phyloP scores from a whole-genome alignment of 805 yeast genomes.

The Torulaspora gathmanii region DNA sequence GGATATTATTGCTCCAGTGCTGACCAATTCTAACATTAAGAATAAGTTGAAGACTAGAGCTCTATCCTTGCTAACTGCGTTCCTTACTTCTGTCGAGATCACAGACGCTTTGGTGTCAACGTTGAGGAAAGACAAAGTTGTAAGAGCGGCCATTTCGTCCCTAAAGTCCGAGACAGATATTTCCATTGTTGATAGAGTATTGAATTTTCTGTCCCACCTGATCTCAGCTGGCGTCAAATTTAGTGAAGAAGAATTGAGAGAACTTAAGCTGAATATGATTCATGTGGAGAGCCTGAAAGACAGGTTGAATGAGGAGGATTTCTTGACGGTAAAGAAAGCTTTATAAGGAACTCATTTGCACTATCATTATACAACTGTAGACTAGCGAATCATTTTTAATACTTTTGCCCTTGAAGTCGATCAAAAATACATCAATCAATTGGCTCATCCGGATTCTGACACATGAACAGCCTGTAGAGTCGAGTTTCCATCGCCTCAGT shows the following conservation, averaged over 20 bases:
- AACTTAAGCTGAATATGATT: constrained; percentile 38
- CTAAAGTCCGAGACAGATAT: constrained; percentile 35
- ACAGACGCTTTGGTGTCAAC: constrained; percentile 36
- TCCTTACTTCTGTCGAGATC: constrained; percentile 49
- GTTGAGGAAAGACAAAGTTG: constrained; percentile 36
- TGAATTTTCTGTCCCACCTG: constrained; percentile 48
- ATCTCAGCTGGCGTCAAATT: constrained; percentile 44
- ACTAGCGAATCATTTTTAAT: background rate
- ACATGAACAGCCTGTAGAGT: constrained; percentile 44
- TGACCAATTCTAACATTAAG: constrained; percentile 18
- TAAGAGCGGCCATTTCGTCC: constrained; percentile 29
- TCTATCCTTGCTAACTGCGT: constrained; percentile 54
- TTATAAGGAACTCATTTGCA: constrained; percentile 7
- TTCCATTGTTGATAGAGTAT: constrained; percentile 53
- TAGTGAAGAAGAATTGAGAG: constrained; percentile 39
- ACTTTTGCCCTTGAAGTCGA: too few species aligned
- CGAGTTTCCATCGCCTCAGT: constrained; percentile 49
- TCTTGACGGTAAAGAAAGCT: constrained; percentile 46
- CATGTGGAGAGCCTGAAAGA: constrained; percentile 43
- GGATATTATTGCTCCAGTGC: constrained; percentile 41
- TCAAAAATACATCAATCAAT: constrained; percentile 12
- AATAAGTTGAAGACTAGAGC: constrained; percentile 49
- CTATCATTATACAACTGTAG: background rate
- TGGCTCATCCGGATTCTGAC: constrained; percentile 47
- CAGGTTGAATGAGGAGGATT: constrained; percentile 52